Evolutionary conservation across 2,329 filamentous ascomycete species (phyloP), one percentile per base, ranked within the genome.

Genomic region (Didymellaceae sp.): DNA sequence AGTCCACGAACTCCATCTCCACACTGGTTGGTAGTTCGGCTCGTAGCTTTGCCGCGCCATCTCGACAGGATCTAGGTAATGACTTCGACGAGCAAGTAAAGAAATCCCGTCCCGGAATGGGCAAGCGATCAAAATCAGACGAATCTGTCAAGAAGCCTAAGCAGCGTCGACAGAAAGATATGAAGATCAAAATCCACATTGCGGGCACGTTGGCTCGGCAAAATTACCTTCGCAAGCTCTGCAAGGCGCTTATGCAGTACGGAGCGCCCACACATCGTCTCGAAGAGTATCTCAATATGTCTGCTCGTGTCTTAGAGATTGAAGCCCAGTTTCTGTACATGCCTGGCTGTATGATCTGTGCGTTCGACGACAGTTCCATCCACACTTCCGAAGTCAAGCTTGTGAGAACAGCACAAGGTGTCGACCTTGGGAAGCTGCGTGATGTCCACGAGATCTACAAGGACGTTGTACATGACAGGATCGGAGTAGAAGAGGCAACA

Each of bases 281-380:
- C 16, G 92, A 97, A 72, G 89, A 96, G 68, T 96, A 96, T 71
- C 87, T 97, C 84, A 86, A 83, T 56, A 95, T 93, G 89, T 91
- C 89, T 7, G 87, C 92, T 1, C 83, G 89, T n/a, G 89, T 94
- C 1, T 81, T 97, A 28, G 89, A 92, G 71, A 92, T 96, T 13
- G 89, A 96, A 58, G 88, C 88, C 5, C 91, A 96, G 64, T 96
- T 94, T 62, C 77, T 96, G 17, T 97, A 96, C 68, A 84, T 96
- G 22, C 91, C 92, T 0, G 90, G 90, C 0, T 95, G 90, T 66
- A 97, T 97, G 92, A 89, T 97, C 48, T 88, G 96, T 67, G 93
- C 90, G 4, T 96, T 97, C 66, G 91, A 85, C 65, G 89, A 93
- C 71, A 74, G 77, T 5, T 75, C 80, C 0, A 90, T 88, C 0